Evolutionary conservation across 106 monocot genomes (phyloP).

Genomic region (Apostasia ramifera): DNA sequence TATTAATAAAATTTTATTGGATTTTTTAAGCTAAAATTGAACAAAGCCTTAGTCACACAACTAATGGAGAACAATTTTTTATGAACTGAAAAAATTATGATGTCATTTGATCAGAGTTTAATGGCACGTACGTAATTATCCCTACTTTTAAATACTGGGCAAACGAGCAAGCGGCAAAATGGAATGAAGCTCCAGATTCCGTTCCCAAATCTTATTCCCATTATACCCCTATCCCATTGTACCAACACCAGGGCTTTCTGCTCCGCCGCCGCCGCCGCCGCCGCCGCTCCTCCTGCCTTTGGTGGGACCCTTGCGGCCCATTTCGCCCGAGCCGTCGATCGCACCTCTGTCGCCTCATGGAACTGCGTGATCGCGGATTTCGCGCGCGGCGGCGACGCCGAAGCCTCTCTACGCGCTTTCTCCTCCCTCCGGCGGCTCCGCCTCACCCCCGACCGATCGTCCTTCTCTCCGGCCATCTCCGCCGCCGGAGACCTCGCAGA

Average conservation of each 20-base stretch:
- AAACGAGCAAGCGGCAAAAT: background rate
- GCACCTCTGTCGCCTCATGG: constrained; percentile 59
- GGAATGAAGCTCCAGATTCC: background rate
- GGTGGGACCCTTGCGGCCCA: constrained; percentile 19
- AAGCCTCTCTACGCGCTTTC: constrained; percentile 52
- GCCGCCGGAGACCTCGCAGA: constrained; percentile 36
- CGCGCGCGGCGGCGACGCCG: constrained; percentile 40
- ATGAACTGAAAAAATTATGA: no score
- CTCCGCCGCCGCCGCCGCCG: constrained; percentile 4
- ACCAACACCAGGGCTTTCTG: background rate
- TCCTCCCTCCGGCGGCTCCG: constrained; percentile 33
- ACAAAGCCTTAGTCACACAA: no score
- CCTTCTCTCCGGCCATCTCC: constrained; percentile 57
- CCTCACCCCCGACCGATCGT: constrained; percentile 47
- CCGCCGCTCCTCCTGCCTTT: background rate
- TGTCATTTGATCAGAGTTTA: no score
- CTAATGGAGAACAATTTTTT: no score
- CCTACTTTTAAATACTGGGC: no score
- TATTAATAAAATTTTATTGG: no score
- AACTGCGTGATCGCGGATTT: constrained; percentile 68
- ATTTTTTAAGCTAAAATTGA: no score
- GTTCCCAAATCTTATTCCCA: background rate
- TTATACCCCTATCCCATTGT: background rate
- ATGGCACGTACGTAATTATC: no score
- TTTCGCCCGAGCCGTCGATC: constrained; percentile 45